phyloP scores from a whole-genome alignment of 441 rosid genomes.

The Erodium moschatum region DNA sequence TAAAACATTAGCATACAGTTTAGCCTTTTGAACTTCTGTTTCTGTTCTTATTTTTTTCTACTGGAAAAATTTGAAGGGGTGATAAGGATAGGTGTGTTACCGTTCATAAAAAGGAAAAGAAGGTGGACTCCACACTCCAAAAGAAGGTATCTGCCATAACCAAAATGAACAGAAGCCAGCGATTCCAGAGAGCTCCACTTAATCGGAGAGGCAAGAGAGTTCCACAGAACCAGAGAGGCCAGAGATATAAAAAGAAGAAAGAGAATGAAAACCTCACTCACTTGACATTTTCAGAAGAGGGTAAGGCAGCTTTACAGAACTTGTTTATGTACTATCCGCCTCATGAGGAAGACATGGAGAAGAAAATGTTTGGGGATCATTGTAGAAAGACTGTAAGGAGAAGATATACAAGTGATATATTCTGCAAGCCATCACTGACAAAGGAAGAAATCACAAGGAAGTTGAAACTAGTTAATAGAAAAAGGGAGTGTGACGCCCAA shows the following conservation, averaged over 20 bases:
- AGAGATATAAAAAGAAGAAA: neutral
- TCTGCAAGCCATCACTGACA: neutral
- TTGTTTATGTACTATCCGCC: neutral
- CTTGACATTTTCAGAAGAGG: conserved; percentile 1
- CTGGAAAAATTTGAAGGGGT: neutral
- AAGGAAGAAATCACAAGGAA: neutral
- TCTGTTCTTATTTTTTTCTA: neutral
- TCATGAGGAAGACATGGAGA: neutral
- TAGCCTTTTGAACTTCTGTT: neutral
- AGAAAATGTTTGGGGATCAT: neutral
- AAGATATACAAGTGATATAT: neutral
- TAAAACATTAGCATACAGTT: neutral
- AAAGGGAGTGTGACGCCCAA: neutral
- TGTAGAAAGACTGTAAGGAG: neutral
- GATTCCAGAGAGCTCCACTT: too few relatives aligned
- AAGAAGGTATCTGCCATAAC: too few relatives aligned
- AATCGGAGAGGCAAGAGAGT: neutral
- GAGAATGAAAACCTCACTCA: neutral
- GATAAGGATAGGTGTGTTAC: neutral
- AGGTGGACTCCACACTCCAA: neutral
- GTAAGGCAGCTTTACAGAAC: neutral
- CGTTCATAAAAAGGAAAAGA: neutral
- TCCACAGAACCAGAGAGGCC: neutral
- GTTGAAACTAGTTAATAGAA: neutral
- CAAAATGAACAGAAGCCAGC: too few relatives aligned